Conservation (phyloP, 2,329 filamentous ascomycete genomes). For the Aspergillus jensenii region DNA sequence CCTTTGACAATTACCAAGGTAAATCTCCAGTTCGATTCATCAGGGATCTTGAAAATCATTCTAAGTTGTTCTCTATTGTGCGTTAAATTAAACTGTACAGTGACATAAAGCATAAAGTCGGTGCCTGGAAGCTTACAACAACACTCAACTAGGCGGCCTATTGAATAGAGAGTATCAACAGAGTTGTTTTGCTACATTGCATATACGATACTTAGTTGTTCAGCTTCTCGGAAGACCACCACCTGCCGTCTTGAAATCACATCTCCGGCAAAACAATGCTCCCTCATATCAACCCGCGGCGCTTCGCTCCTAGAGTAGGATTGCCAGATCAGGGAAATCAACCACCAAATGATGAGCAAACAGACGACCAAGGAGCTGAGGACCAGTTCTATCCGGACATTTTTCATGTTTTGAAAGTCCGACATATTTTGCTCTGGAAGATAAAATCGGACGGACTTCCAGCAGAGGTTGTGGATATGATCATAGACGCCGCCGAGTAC, state of each 20-base stretch:
- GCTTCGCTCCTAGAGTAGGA: background rate
- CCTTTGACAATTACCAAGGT: background rate
- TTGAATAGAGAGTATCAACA: background rate
- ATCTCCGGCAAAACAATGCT: background rate
- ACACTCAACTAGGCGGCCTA: background rate
- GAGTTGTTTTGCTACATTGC: background rate
- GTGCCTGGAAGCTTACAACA: background rate
- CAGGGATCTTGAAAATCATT: background rate
- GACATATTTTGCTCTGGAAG: slow-evolving; percentile 30
- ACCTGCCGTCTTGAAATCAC: background rate
- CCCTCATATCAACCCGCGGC: background rate
- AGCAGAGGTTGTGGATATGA: slow-evolving; percentile 40
- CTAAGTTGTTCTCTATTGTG: background rate
- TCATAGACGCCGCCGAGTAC: slow-evolving; percentile 40
- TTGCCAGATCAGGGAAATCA: background rate
- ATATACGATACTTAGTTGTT: background rate
- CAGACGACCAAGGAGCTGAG: background rate
- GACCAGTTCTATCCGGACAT: slow-evolving; percentile 27
- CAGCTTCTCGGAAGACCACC: no score
- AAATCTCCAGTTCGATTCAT: background rate
- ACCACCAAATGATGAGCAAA: background rate
- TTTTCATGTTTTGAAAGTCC: slow-evolving; percentile 34
- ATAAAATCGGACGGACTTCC: slow-evolving; percentile 26
- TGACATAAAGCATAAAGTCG: background rate
- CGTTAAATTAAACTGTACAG: background rate